phyloP scores from a whole-genome alignment of 2,329 filamentous ascomycete genomes.

The Xylaria sp. region DNA sequence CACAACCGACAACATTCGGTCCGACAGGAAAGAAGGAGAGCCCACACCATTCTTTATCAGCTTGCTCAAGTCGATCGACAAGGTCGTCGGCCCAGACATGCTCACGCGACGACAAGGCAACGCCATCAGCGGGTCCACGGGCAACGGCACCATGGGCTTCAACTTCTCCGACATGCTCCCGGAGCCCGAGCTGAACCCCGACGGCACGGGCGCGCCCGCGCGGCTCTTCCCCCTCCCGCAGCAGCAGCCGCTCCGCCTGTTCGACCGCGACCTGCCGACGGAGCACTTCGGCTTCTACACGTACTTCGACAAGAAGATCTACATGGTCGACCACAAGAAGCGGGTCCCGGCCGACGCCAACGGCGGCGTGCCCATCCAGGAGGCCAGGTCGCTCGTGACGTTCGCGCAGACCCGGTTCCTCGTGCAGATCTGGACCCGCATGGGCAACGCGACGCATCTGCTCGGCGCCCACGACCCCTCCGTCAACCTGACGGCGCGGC shows the following conservation, averaged over 20 bases:
- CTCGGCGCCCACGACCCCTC: constrained; percentile 36
- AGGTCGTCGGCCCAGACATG: constrained; percentile 38
- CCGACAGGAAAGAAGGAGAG: constrained; percentile 76
- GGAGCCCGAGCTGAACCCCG: constrained; percentile 62
- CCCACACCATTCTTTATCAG: constrained; percentile 88
- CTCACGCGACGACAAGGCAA: constrained; percentile 41
- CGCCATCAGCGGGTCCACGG: constrained; percentile 29
- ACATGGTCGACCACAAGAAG: constrained; percentile 57
- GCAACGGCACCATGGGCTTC: constrained; percentile 41
- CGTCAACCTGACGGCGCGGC: constrained; percentile 18
- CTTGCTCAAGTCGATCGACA: constrained; percentile 40
- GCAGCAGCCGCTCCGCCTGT: constrained; percentile 83
- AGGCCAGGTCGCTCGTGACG: constrained; percentile 62
- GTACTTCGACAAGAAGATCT: constrained; percentile 88
- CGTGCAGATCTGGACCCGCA: constrained; percentile 69
- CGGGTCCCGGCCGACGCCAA: constrained; percentile 53
- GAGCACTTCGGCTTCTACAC: constrained; percentile 96
- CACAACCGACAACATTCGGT: constrained; percentile 76
- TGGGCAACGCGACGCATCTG: constrained; percentile 51
- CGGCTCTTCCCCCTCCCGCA: constrained; percentile 72
- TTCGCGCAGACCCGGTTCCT: constrained; percentile 66
- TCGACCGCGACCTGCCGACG: constrained; percentile 76
- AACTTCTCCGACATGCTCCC: constrained; percentile 65
- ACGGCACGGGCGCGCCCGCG: constrained; percentile 76
- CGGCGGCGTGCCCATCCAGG: constrained; percentile 59